Base-by-base conservation (phyloP, 2,329 filamentous ascomycete genomes). In the Fusarium odoratissimum region DNA sequence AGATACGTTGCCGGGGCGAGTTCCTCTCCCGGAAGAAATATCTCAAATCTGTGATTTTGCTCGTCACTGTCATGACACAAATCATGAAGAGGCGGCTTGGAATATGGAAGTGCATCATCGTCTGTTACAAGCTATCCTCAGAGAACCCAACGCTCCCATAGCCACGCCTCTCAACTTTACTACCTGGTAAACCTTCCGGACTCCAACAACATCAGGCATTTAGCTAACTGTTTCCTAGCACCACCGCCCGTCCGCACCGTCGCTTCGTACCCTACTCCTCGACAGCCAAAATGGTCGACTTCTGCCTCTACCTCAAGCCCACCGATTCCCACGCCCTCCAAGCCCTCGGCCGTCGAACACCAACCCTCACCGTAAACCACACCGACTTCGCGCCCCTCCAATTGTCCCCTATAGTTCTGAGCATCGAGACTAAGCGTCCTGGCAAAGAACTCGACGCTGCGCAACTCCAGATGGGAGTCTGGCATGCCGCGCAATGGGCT, bases 41-140 rank as follows among this genome's bases (percentile, higher is more conserved):
- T 38, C 44, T 10, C 40, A 64, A 0, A 41, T 74, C 6, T 63
- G 55, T 6, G 30, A 67, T 11, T 40, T 55, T 23, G 69, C 72
- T 5, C 51, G 51, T 2, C 19, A 65, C 11, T 74, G 71, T 9
- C 64, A 72, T n/a, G 61, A 70, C 3, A 30, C 28, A 2, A 69
- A 42, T 0, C 65, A 72, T 28, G 72, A 75, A 12, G 72, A 75
- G 21, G 49, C 51, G 2, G 44, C 52, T 2, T 75, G 69, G 71
- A 74, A 75, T 28, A 46, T 64, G 35, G 68, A 75, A n/a, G 72
- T 74, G 8, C 72, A 74, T 19, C 59, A 67, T 41, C 72, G 72
- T 7, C 61, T 75, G 0, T 16, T 75, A 0, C 45, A 75, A 17
- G 51, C 64, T 37, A 46, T 75, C 8, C 0, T 75, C 0, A 30